A percentile compares a stretch with the other conserved stretches of the same genome.
These are phyloP conservation scores for Trichoderma atroviride DNA, from an alignment of 2,329 filamentous ascomycete species.

Conservation along the genomic window DNA sequence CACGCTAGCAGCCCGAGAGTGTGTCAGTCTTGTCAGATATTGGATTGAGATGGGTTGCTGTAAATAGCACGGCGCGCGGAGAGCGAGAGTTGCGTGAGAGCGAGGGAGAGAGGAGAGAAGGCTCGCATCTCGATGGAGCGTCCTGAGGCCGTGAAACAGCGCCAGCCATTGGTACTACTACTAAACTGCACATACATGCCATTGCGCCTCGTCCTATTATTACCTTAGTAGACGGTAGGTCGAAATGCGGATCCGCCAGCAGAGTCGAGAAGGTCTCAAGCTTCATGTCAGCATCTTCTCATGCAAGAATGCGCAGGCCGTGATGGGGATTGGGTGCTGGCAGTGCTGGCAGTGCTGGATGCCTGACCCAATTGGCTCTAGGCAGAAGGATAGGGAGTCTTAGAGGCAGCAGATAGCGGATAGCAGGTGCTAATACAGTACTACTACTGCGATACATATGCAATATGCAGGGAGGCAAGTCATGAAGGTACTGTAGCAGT, in stretches of 20 bases:
- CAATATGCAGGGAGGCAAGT: background rate
- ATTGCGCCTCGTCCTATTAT: background rate
- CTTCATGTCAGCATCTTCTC: background rate
- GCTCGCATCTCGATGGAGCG: slow-evolving; percentile 2
- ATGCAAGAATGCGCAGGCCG: background rate
- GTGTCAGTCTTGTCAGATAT: background rate
- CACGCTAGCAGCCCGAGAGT: background rate
- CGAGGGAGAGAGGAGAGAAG: background rate
- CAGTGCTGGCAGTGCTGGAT: slow-evolving; percentile 3
- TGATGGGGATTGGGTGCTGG: slow-evolving; percentile 1
- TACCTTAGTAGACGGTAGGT: background rate
- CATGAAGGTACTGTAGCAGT: background rate
- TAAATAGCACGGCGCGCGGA: background rate
- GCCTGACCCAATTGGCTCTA: slow-evolving; percentile 1
- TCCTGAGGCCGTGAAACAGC: slow-evolving; percentile 1
- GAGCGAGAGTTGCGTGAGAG: background rate
- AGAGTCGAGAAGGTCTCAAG: background rate
- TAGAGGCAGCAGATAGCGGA: background rate
- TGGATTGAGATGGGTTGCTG: background rate
- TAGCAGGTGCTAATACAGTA: background rate
- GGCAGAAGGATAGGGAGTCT: background rate
- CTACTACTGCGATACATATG: background rate
- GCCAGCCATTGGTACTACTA: slow-evolving; percentile 9
- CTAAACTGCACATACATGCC: background rate
- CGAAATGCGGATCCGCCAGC: slow-evolving; percentile 5